Evolutionary conservation across 768 basidiomycete genomes (phyloP), one percentile per base, ranked within the genome.

Genomic region (Cytidiella melzeri): DNA sequence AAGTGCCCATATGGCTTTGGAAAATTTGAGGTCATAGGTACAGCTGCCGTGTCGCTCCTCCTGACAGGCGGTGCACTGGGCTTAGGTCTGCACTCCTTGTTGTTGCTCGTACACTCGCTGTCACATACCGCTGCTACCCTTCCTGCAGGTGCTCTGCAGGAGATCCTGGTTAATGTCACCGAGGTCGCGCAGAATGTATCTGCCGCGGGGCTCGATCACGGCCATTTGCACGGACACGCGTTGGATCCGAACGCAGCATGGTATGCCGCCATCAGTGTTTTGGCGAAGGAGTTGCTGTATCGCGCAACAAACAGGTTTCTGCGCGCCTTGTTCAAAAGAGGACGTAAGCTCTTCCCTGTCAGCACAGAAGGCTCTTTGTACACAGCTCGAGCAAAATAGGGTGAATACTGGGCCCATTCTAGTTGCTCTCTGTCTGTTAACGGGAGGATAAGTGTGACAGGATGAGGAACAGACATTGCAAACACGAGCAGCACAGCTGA

Each of bases 241-340:
- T 72, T 96, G 4, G 92, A 96, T 62, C 87, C 91, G 37, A 93
- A 98, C 61, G 96, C 96, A 18, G 92, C 93, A 24, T 98, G 94
- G 93, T 94, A 97, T 59, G 96, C 96, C 6, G 81, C 81, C 1
- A 59, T 81, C 19, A 82, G 89, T 55, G 81, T 98, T 2, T 43
- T 91, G 3, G 67, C 77, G 52, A 99, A 99, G 63, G 96, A 99
- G 66, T 97, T 87, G 84, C 65, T 99, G 11, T 98, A 95, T 67
- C 74, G 93, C 38, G 70, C 84, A 40, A 98, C 93, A 41, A 87
- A 87, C 61, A 79, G 76, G 47, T n/a, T n/a, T n/a, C n/a, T n/a
- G n/a, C n/a, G n/a, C n/a, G n/a, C n/a, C n/a, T n/a, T n/a, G n/a
- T n/a, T n/a, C n/a, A n/a, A n/a, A n/a, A n/a, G n/a, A n/a, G n/a